Base-by-base conservation (phyloP, 1,139 yeast species). In the Suhomyces taliae region DNA sequence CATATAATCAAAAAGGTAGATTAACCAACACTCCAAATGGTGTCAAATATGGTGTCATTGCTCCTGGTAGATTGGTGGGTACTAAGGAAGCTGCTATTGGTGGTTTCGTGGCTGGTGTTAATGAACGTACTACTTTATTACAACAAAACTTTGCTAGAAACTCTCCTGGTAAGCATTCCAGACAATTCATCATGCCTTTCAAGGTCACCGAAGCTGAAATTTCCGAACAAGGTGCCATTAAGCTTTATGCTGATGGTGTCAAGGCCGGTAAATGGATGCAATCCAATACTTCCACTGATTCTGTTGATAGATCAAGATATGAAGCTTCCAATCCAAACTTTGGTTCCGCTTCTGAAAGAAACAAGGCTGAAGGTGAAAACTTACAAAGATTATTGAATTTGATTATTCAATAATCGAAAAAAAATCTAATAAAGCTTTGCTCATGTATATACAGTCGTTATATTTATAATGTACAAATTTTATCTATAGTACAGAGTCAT, bases 1-100 rank as follows among this genome's bases (percentile, higher is more conserved):
- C 89, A 2, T 90, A 89, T 60, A 77, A 76, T 42, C 78, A 86
- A 55, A 79, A 78, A 53, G 96, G 96, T 7, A 78, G 90, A 62
- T 71, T 89, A 41, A 64, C 75, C 52, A 87, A 85, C 66, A 78
- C 90, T 2, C 95, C 96, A 32, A 80, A 85, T 55, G 97, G 97
- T 41, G 69, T 85, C 36, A 71, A 77, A 46, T 74, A 80, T 48
- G 81, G 81, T 34, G 72, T 73, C 47, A 72, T 85, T 34, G 84
- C 82, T 11, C 87, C 87, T 12, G 96, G 95, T 51, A 83, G 97
- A 71, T 69, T 81, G 39, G 70, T 86, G 36, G 76, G 72, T 43
- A 67, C 70, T 40, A 72, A 78, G 49, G 76, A 74, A 44, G 85
- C 83, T 29, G 91, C 89, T 8, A 74, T 86, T 54, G 95, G 87